These are phyloP conservation scores for Penicillium digitatum DNA, from an alignment of 2,329 filamentous ascomycete species.

Conservation along the genomic window DNA sequence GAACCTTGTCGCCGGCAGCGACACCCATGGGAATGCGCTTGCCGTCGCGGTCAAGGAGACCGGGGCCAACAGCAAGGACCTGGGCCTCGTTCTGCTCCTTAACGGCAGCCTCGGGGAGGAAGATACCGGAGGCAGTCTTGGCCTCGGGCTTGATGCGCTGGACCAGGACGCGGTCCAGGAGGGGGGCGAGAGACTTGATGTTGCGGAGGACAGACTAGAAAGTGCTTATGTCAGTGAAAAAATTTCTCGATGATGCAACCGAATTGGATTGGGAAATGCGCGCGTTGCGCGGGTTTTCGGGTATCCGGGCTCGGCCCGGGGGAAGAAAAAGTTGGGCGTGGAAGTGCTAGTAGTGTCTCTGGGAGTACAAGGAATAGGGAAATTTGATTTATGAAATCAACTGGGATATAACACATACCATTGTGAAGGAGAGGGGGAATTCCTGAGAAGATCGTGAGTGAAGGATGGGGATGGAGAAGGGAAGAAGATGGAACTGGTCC, in stretches of 20 bases:
- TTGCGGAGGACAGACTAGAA: slow-evolving; percentile 69
- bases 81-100: slow-evolving; percentile 98
- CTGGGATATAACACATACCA: slow-evolving; percentile 20
- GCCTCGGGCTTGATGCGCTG: slow-evolving; percentile 96
- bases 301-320: slow-evolving; percentile 5
- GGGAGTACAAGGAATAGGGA: not conserved
- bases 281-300: slow-evolving; percentile 7
- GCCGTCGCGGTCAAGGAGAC: slow-evolving; percentile 80
- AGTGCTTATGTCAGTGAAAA: not conserved
- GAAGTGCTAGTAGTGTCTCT: not conserved
- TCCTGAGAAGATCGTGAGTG: slow-evolving; percentile 19
- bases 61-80: slow-evolving; percentile 91
- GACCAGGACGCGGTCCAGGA: slow-evolving; percentile 96
- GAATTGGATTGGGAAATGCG: not conserved
- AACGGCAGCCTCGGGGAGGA: slow-evolving; percentile 91
- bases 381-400: not conserved
- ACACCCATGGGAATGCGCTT: slow-evolving; percentile 85
- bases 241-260: not conserved
- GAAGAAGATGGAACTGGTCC: slow-evolving; percentile 26
- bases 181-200: slow-evolving; percentile 89
- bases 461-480: slow-evolving; percentile 32
- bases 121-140: slow-evolving; percentile 95
- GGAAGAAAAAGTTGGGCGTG: slow-evolving; percentile 7
- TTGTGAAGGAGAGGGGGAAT: slow-evolving; percentile 18
- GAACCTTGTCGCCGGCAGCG: slow-evolving; percentile 76